Conservation (phyloP, 768 basidiomycete species). For the Mycena haematopus region DNA sequence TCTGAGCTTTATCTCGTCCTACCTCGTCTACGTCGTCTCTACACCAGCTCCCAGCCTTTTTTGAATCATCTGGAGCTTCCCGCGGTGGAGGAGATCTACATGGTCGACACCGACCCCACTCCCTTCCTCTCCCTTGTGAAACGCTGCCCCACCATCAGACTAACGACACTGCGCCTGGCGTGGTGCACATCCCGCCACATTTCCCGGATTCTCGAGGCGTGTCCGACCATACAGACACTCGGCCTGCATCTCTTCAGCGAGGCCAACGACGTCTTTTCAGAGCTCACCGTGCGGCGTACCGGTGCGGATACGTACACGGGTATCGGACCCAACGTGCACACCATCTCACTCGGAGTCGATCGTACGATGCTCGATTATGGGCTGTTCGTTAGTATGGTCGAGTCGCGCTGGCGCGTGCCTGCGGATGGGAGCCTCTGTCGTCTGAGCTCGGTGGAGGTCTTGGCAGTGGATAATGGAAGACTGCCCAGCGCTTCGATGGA, state of each 20-base stretch:
- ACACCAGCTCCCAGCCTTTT: background rate
- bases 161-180: background rate
- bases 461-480: background rate
- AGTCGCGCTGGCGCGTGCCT: slow-evolving; percentile 20
- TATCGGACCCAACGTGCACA: slow-evolving; percentile 2
- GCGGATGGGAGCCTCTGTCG: background rate
- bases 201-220: slow-evolving; percentile 4
- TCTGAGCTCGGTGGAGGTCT: slow-evolving; percentile 10
- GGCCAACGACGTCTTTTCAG: background rate
- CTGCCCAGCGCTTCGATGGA: background rate
- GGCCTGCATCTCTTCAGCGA: background rate
- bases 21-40: slow-evolving; percentile 11
- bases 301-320: background rate
- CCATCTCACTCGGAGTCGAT: background rate
- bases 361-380: background rate
- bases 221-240: slow-evolving; percentile 4
- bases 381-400: slow-evolving; percentile 7
- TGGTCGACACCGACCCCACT: background rate
- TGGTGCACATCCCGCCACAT: slow-evolving; percentile 1
- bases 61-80: background rate
- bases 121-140: slow-evolving; percentile 10
- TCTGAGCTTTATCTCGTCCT: background rate
- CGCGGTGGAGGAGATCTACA: slow-evolving; percentile 13
- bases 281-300: background rate
- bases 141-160: slow-evolving; percentile 3